Base-by-base conservation (phyloP, 129 eudicot species). In the Centaurea solstitialis region DNA sequence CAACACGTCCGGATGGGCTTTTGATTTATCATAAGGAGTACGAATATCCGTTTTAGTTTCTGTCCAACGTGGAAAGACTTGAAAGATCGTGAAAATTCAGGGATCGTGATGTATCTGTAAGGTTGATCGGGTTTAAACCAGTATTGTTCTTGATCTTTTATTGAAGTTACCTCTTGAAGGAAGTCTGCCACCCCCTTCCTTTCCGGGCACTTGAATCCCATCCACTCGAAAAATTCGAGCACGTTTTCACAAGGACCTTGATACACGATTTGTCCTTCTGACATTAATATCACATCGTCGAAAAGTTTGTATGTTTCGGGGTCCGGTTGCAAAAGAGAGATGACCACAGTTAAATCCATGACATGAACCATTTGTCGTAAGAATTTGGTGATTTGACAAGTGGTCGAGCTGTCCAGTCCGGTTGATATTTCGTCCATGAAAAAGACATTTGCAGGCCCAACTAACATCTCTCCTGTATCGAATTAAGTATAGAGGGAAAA, bases 401-500 rank as follows among this genome's bases (percentile, higher is more conserved):
- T 89, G 15, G 93, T 89, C 45, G 93, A 84, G 79, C 93, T 89
- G 43, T 89, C 93, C 17, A 89, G 65, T 20, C 93, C 93, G 4
- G 85, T 89, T 4, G 93, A 89, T 81, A 87, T 89, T 83, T 89
- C 93, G 24, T 89, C 93, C 93, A 87, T 89, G 39, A 87, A 85
- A 66, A 89, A 85, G 4, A 83, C 90, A 76, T 85, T 79, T 72
- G 93, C 83, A 13, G 90, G 89, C 72, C 93, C 93, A 17, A 89
- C 93, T 85, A 89, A 20, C 93, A 89, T 87, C 73, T 89, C 93
- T 59, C 93, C 93, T 89, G 83, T 64, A 70, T 57, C 33, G 72
- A 24, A 45, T 57, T 33, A 33, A 33, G 2, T 33, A 33, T 33
- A 33, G 37, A 41, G 47, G 47, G 12, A 0, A 8, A 41, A 41